Evolutionary conservation across 2,329 filamentous ascomycete species (phyloP), one percentile per base, ranked within the genome.

Genomic region (Xylariaceae sp.): DNA sequence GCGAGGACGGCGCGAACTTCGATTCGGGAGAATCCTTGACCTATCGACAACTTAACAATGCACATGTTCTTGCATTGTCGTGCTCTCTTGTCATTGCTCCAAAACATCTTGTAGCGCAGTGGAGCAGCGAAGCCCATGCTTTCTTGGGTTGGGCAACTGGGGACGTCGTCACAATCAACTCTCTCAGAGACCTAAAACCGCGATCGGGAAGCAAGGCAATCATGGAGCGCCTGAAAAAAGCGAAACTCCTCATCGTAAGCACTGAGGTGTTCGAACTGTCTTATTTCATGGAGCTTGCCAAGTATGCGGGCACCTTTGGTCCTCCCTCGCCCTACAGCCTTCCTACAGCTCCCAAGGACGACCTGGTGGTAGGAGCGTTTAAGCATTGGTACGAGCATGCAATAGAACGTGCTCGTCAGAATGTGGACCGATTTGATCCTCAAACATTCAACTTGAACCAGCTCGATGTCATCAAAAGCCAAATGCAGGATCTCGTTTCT

Each of bases 51-150:
- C 7, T 28, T 28, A 39, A 42, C 0, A 13, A 44, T 6, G n/a
- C 46, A 16, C 50, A 50, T 34, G 63, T 63, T 43, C 39, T 61
- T n/a, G 65, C 67, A 34, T 56, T 73, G 10, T 54, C 66, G 6
- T 73, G 70, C 0, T 72, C 71, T 1, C 63, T 77, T 19, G 58
- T 76, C 3, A 57, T 76, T 7, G 73, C 71, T 1, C 74, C 74
- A 0, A 54, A 53, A 2, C 72, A 75, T 52, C 66, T 77, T 19
- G 66, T 72, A 1, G 41, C 55, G 0, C 74, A 77, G 50, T 77
- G 74, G 74, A 50, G 46, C 4, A 36, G 45, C 0, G 71, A 76
- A 53, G 61, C 65, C 1, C 12, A 16, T 0, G 63, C 59, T 7
- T 76, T 76, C 51, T 59, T 73, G 10, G 56, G 60, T 1, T 40